phyloP scores from a whole-genome alignment of 176 grass and related monocot species.

The Phoenix roebelenii region DNA sequence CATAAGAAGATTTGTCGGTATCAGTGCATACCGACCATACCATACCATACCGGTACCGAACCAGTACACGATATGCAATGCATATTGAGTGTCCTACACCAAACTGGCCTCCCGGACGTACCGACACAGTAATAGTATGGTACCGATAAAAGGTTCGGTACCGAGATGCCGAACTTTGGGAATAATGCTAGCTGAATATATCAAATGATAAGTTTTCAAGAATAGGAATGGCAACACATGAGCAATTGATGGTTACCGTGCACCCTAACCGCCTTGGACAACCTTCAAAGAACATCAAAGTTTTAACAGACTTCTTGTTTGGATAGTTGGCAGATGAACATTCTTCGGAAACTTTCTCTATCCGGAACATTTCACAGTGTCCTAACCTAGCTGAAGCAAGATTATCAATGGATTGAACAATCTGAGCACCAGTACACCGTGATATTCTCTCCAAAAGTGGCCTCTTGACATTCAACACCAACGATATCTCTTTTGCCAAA shows the following conservation, averaged over 20 bases:
- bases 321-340: slow-evolving; percentile 24
- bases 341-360: slow-evolving; percentile 53
- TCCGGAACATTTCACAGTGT: slow-evolving; percentile 62
- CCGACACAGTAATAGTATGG: too few species aligned
- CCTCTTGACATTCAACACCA: slow-evolving; percentile 87
- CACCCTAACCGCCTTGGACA: slow-evolving; percentile 72
- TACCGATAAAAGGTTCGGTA: too few species aligned
- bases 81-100: too few species aligned
- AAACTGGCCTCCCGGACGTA: too few species aligned
- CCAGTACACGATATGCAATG: too few species aligned
- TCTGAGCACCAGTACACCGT: slow-evolving; percentile 76
- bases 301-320: slow-evolving; percentile 63
- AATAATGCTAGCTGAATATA: background rate
- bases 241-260: slow-evolving; percentile 51
- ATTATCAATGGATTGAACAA: slow-evolving; percentile 69
- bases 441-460: slow-evolving; percentile 78
- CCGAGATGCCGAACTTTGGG: too few species aligned
- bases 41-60: too few species aligned
- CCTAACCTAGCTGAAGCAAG: slow-evolving; percentile 50
- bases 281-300: slow-evolving; percentile 95
- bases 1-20: too few species aligned
- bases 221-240: background rate
- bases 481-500: slow-evolving; percentile 62
- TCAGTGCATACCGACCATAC: too few species aligned
- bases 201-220: background rate